Conservation (phyloP, 2,329 filamentous ascomycete genomes). For the Sporothrix humicola region DNA sequence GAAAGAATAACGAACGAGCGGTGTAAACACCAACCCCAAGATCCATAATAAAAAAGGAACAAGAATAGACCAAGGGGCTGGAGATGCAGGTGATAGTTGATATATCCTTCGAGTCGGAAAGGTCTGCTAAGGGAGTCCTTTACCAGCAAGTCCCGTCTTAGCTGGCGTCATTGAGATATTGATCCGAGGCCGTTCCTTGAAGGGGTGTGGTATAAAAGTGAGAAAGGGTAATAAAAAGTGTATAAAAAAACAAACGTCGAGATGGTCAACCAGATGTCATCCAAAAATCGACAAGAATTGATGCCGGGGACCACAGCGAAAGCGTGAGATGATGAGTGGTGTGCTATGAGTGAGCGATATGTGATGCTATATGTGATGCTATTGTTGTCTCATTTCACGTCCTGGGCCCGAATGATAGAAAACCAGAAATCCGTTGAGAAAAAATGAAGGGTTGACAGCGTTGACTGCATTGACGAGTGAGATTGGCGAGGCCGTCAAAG, state of each 20-base stretch:
- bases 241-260: not conserved
- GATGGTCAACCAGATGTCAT: not conserved
- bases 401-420: not conserved
- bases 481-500: not conserved
- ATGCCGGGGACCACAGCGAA: not conserved
- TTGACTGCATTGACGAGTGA: not conserved
- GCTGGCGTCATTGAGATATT: not conserved
- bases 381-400: no score
- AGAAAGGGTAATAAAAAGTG: not conserved
- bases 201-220: not conserved
- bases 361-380: no score
- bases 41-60: no score
- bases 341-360: no score
- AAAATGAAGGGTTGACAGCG: not conserved
- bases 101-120: not conserved
- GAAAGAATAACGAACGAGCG: not conserved
- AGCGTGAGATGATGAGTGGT: not conserved
- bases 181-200: not conserved
- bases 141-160: constrained; percentile 23
- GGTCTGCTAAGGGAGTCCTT: constrained; percentile 7
- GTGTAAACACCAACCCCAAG: no score
- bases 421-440: not conserved
- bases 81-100: no score
- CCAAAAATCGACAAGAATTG: not conserved
- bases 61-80: no score